Base-by-base conservation (phyloP, 768 basidiomycete genomes). In the Suillus decipiens region DNA sequence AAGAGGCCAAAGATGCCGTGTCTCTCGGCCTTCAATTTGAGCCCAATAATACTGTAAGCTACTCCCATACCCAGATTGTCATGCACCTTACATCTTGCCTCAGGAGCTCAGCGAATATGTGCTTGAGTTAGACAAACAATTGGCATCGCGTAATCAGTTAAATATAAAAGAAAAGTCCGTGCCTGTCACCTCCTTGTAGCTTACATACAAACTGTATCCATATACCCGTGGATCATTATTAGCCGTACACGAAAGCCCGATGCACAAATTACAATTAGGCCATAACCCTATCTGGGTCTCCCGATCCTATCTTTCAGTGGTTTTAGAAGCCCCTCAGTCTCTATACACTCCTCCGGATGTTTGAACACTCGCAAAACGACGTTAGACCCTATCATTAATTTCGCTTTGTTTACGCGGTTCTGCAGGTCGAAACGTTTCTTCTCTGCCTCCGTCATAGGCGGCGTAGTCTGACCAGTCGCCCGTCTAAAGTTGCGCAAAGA, bases 1-100 rank as follows among this genome's bases (percentile, higher is more conserved):
- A 87, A 48, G 95, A 96, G 48, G 95, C 95, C 10, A 84, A 86
- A 67, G 91, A 94, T 53, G 88, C 95, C 2, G 77, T 96, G 63
- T 82, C 86, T 67, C 81, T 95, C 8, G 97, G 96, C 2, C 74
- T 99, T 62, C 86, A 90, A 63, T 96, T 90, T 69, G 96, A 99
- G 68, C 87, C 89, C 0, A 81, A 81, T 43, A 89, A 86, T 53
- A 70, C 77, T 60, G 89, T 89, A 65, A 58, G 83, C 62, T 31
- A 17, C 11, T 1, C 45, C 28, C 34, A 15, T 61, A 11, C 33
- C 3, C 60, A n/a, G 15, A 9, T 28, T 28, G 22, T 34, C 12
- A 8, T 9, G 31, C 55, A 9, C 19, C 62, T 72, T 3, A 57
- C 34, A 77, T 55, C 34, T 19, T 19, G 34, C n/a, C 28, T 58